phyloP scores from a whole-genome alignment of 1,284 basidiomycete genomes.

The Chalciporus piperatoides region DNA sequence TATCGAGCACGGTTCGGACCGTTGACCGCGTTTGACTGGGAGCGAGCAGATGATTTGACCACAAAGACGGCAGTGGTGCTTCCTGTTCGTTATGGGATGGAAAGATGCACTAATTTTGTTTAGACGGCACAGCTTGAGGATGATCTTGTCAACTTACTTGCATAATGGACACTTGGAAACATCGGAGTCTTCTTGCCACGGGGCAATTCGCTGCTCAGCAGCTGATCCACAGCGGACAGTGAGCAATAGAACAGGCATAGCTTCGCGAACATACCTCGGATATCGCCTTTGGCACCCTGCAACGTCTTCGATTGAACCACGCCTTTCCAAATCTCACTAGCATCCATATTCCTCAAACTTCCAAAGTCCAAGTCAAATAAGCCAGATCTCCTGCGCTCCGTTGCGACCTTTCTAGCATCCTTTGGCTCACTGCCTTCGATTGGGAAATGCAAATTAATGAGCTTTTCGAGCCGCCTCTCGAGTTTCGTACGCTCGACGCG shows the following conservation, averaged over 20 bases:
- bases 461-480: conserved; percentile 80
- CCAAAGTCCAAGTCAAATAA: conserved; percentile 62
- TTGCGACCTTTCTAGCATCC: conserved; percentile 18
- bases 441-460: conserved; percentile 81
- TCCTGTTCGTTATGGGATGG: conserved; percentile 86
- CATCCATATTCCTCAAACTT: conserved; percentile 54
- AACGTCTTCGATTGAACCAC: conserved; percentile 43
- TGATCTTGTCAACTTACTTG: conserved; percentile 48
- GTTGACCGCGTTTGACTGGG: conserved; percentile 71
- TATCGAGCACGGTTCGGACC: conserved; percentile 68
- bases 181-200: conserved; percentile 85
- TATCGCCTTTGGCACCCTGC: conserved; percentile 46
- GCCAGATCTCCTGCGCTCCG: conserved; percentile 48
- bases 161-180: conserved; percentile 85
- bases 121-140: neutral
- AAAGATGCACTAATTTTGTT: conserved; percentile 62
- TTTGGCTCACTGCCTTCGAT: conserved; percentile 21
- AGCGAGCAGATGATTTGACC: conserved; percentile 91
- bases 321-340: conserved; percentile 60
- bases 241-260: conserved; percentile 4
- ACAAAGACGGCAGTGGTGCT: conserved; percentile 96
- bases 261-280: conserved; percentile 46
- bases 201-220: conserved; percentile 89
- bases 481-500: conserved; percentile 78
- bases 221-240: conserved; percentile 39